Conservation (phyloP, 2,329 filamentous ascomycete species). For the Phaeosphaeria sp. region DNA sequence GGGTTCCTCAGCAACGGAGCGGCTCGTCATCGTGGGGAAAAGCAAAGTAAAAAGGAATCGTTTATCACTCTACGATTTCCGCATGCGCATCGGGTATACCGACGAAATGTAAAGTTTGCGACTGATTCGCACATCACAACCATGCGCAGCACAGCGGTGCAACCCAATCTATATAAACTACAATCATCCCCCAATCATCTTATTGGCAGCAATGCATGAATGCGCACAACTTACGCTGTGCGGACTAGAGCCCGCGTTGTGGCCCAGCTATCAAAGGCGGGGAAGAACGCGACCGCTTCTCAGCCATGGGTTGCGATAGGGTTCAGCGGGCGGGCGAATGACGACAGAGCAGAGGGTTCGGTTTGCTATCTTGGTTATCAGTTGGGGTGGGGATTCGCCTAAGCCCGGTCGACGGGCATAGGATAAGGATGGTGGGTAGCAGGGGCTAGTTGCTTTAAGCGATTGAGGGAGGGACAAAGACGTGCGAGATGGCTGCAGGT, state of each 20-base stretch:
- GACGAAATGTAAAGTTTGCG: too few species aligned
- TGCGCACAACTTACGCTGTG: neutral
- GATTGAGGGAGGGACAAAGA: neutral
- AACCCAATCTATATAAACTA: neutral
- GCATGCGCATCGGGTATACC: too few species aligned
- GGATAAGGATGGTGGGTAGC: too few species aligned
- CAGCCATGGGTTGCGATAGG: conserved; percentile 12
- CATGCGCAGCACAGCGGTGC: neutral
- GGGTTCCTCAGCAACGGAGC: conserved; percentile 54
- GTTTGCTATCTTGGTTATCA: conserved; percentile 14
- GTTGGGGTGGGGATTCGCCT: neutral
- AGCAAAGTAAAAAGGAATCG: conserved; percentile 11
- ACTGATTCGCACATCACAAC: too few species aligned
- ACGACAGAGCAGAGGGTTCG: conserved; percentile 4
- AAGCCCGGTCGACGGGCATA: neutral
- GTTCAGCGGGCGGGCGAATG: conserved; percentile 14
- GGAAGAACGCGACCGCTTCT: conserved; percentile 2
- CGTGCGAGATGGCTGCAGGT: neutral
- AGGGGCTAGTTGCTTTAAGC: neutral
- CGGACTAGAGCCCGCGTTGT: neutral
- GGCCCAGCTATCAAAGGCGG: conserved; percentile 3
- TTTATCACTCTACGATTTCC: too few species aligned
- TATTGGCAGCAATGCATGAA: neutral
- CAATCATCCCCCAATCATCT: neutral
- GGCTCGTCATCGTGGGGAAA: conserved; percentile 4